phyloP scores from a whole-genome alignment of 352 stramenopile species.

The Phytophthora meadii region DNA sequence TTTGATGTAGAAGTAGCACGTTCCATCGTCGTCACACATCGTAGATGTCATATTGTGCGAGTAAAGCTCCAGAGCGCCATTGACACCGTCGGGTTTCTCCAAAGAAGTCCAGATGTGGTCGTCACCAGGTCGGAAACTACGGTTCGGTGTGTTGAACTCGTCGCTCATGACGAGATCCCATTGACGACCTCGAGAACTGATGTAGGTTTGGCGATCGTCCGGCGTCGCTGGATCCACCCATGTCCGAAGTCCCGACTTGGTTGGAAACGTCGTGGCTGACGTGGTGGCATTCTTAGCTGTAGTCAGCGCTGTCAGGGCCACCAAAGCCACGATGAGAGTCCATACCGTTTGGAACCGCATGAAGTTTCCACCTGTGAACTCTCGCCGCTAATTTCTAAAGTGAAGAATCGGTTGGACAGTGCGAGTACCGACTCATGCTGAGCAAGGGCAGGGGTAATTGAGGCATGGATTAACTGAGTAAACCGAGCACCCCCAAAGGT shows the following conservation, averaged over 20 bases:
- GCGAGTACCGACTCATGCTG: conserved; percentile 11
- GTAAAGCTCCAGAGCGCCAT: conserved; percentile 92
- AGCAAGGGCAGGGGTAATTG: conserved; percentile 5
- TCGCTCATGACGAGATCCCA: conserved; percentile 79
- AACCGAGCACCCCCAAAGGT: not conserved
- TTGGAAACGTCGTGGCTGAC: conserved; percentile 22
- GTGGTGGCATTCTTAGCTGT: conserved; percentile 26
- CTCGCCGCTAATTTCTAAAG: conserved; percentile 6
- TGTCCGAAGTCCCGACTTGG: conserved; percentile 40
- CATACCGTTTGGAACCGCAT: conserved; percentile 8
- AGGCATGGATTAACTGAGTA: not conserved
- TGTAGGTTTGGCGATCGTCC: conserved; percentile 32
- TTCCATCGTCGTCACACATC: conserved; percentile 48
- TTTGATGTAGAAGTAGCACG: conserved; percentile 56
- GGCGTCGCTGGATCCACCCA: conserved; percentile 55
- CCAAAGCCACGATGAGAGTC: conserved; percentile 6
- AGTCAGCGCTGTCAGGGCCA: not conserved
- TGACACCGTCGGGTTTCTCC: conserved; percentile 67
- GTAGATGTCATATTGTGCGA: conserved; percentile 79
- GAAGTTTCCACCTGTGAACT: not conserved
- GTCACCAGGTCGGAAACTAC: conserved; percentile 82
- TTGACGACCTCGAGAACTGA: conserved; percentile 51
- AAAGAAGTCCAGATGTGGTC: conserved; percentile 92
- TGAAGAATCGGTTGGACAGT: conserved; percentile 6
- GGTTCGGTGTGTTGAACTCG: conserved; percentile 64